Evolutionary conservation across 768 basidiomycete genomes (phyloP).

Genomic region (Kwoniella dendrophila): DNA sequence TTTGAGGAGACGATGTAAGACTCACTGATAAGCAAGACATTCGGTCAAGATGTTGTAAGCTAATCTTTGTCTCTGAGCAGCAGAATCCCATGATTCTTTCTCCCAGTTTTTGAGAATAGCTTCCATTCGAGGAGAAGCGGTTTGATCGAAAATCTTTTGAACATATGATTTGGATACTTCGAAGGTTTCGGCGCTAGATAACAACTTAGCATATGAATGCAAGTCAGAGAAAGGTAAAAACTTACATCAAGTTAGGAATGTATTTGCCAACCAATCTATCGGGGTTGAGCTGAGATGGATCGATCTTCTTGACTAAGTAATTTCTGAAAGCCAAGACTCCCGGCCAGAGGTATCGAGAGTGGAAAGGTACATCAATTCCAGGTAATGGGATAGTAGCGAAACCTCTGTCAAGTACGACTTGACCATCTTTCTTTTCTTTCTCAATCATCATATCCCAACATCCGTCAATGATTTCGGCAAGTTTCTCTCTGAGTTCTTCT

Average conservation of each 20-base stretch:
- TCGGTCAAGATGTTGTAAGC: conserved; percentile 97
- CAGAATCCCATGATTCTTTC: conserved; percentile 78
- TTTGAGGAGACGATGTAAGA: too few relatives aligned
- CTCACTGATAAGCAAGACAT: conserved; percentile 95
- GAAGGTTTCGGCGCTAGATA: conserved; percentile 54
- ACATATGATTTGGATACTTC: conserved; percentile 68
- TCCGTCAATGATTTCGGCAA: conserved; percentile 83
- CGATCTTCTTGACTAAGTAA: conserved; percentile 97
- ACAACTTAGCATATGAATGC: conserved; percentile 46
- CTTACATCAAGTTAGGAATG: conserved; percentile 85
- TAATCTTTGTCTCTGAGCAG: conserved; percentile 83
- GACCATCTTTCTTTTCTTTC: conserved; percentile 77
- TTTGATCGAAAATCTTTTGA: conserved; percentile 94
- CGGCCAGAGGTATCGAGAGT: conserved; percentile 98
- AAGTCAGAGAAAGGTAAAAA: neutral
- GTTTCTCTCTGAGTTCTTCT: conserved; percentile 95
- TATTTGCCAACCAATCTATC: conserved; percentile 94
- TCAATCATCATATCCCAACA: conserved; percentile 75
- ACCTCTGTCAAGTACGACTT: conserved; percentile 92
- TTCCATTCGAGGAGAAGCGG: conserved; percentile 89
- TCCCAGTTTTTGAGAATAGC: conserved; percentile 95
- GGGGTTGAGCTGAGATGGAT: conserved; percentile 83
- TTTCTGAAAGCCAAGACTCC: conserved; percentile 97
- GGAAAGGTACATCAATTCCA: conserved; percentile 99
- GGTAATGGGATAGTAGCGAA: conserved; percentile 94